phyloP scores from a whole-genome alignment of 2,329 filamentous ascomycete genomes.

The Curvularia sp. region DNA sequence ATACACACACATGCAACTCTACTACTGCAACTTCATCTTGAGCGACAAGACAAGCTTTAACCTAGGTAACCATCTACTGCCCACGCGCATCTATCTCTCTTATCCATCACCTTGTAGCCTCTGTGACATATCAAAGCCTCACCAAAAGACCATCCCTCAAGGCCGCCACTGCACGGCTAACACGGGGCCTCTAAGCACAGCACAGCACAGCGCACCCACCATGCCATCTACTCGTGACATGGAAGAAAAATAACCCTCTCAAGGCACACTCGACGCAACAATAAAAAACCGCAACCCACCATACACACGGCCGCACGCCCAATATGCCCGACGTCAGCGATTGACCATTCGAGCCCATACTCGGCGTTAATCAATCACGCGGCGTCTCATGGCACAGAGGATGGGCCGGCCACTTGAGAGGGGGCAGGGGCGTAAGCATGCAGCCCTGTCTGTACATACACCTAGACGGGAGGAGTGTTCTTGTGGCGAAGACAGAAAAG shows the following conservation, averaged over 20 bases:
- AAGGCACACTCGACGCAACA: slow-evolving; percentile 27
- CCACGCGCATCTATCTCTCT: not conserved
- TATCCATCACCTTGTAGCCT: not conserved
- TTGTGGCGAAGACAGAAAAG: no score
- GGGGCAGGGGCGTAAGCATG: no score
- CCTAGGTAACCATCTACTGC: not conserved
- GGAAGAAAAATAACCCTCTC: slow-evolving; percentile 9
- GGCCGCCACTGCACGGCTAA: slow-evolving; percentile 33
- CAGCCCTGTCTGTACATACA: no score
- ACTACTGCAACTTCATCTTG: not conserved
- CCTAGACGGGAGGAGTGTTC: no score
- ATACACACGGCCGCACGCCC: slow-evolving; percentile 12
- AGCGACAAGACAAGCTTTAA: not conserved
- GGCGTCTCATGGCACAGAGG: no score
- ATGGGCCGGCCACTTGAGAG: no score
- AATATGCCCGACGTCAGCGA: slow-evolving; percentile 25
- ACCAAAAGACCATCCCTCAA: slow-evolving; percentile 18
- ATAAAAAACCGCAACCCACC: slow-evolving; percentile 11
- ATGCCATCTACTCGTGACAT: slow-evolving; percentile 34
- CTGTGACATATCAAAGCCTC: slow-evolving; percentile 1
- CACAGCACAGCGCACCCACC: slow-evolving; percentile 10
- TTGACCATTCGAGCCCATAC: slow-evolving; percentile 2
- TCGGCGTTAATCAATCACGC: slow-evolving; percentile 18
- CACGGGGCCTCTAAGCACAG: slow-evolving; percentile 23
- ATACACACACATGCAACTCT: not conserved